Base-by-base conservation (phyloP, 2,329 filamentous ascomycete species). In the Aspergillus candidus region DNA sequence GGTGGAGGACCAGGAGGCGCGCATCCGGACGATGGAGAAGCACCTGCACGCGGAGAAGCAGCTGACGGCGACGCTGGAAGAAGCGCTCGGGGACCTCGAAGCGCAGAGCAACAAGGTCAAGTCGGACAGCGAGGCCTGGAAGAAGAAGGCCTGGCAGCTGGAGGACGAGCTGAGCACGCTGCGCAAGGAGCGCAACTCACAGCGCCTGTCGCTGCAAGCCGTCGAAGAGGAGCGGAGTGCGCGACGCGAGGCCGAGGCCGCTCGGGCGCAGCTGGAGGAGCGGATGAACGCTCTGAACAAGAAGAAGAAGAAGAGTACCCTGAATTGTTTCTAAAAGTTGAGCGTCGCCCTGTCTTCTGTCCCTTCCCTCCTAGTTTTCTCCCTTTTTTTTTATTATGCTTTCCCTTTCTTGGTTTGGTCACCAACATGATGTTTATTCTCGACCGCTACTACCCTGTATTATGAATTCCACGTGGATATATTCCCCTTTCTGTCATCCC, bases 201-300 rank as follows among this genome's bases (percentile, higher is more conserved):
- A 77, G 30, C 73, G 82, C 29, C 76, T 82, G 51, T 82, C 78
- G 51, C 78, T 97, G 55, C 88, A 95, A 65, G 87, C 89, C 49
- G 88, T 97, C 15, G 94, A 98, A 66, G 91, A 98, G 69, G 93
- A 98, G 76, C 82, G 91, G 57, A 91, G 88, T 72, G 94, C 94
- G 72, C 79, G 93, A 48, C 78, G 88, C 52, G 87, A 91, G 51
- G 90, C 94, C 31, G 93, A 98, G 73, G 82, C 86, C 53, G 93
- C 93, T 35, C 78, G 86, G 42, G 86, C 85, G 32, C 87, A 94
- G 60, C 79, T 98, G 18, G 91, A 98, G 71, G 88, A 94, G 72
- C 81, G 91, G 44, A 98, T 98, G 83, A 89, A 91, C 60, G 84
- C 86, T 46, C 84, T 93, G 66, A 90, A 84, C 70, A 84, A 86